phyloP scores from a whole-genome alignment of 2,329 filamentous ascomycete genomes.

The Penicillium sp. region DNA sequence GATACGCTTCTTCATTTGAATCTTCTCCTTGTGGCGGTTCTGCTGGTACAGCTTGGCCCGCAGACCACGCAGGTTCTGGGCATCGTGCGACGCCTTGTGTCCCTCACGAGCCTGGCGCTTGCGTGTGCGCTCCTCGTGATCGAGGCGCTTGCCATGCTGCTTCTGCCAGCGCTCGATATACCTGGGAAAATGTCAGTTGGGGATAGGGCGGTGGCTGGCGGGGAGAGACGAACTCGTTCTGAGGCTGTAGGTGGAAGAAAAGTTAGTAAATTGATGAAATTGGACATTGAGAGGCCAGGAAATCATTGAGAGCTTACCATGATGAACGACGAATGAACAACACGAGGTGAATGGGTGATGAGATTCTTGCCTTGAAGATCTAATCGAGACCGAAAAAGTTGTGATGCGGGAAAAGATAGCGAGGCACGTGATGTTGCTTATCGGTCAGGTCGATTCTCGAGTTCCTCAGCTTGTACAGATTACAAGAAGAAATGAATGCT shows the following conservation, averaged over 20 bases:
- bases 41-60: conserved; percentile 91
- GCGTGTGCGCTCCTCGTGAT: conserved; percentile 83
- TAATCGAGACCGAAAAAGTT: conserved; percentile 27
- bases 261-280: conserved; percentile 3
- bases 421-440: conserved; percentile 22
- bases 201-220: conserved; percentile 9
- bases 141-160: conserved; percentile 60
- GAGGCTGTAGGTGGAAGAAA: conserved; percentile 28
- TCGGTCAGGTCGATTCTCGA: conserved; percentile 5
- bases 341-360: conserved; percentile 14
- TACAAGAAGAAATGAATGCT: not conserved
- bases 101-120: conserved; percentile 86
- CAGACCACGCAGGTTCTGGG: conserved; percentile 88
- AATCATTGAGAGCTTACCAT: conserved; percentile 26
- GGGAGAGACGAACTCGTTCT: conserved; percentile 42
- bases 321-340: conserved; percentile 22
- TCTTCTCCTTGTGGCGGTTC: conserved; percentile 95
- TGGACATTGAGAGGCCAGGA: not conserved
- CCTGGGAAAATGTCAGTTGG: conserved; percentile 26
- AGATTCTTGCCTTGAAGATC: conserved; percentile 22
- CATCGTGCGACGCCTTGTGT: conserved; percentile 83
- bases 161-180: conserved; percentile 77
- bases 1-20: conserved; percentile 94
- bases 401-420: conserved; percentile 25
- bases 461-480: not conserved